Evolutionary conservation across 257 asterid genomes (phyloP).

Genomic region (Capsicum rhomboideum): DNA sequence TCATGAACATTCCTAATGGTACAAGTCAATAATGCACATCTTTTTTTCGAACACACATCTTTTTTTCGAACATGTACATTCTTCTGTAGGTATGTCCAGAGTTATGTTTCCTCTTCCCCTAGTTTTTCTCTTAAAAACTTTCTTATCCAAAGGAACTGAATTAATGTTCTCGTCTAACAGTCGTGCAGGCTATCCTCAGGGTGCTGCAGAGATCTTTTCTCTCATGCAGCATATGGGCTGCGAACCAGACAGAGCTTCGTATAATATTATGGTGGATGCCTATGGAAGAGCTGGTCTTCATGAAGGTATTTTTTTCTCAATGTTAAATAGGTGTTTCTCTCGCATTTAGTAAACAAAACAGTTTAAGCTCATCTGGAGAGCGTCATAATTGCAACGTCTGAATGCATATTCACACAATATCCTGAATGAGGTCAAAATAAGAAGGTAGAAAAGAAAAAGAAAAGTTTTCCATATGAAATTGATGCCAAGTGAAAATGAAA

Average conservation of each 20-base stretch:
- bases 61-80: not conserved
- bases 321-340: not conserved
- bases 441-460: not conserved
- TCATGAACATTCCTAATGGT: not conserved
- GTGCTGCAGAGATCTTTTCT: slow-evolving; percentile 80
- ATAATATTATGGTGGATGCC: slow-evolving; percentile 81
- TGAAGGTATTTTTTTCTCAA: slow-evolving; percentile 28
- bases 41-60: not conserved
- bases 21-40: not conserved
- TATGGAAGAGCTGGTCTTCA: slow-evolving; percentile 82
- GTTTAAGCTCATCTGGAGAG: not conserved
- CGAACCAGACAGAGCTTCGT: slow-evolving; percentile 82
- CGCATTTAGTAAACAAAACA: not conserved
- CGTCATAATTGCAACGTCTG: not conserved
- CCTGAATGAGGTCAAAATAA: not conserved
- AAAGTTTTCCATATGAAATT: not conserved
- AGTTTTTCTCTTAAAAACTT: not conserved
- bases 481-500: not conserved
- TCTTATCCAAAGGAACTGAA: not conserved
- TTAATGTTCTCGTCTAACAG: slow-evolving; percentile 22
- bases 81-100: not conserved
- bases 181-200: slow-evolving; percentile 77
- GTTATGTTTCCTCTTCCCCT: not conserved
- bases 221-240: slow-evolving; percentile 85
- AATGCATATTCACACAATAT: not conserved